Percentiles rank a stretch among this genome's conserved stretches.
These are phyloP conservation scores for Lolium perenne DNA, from an alignment of 176 grass and related monocot genomes.

Conservation along the genomic window DNA sequence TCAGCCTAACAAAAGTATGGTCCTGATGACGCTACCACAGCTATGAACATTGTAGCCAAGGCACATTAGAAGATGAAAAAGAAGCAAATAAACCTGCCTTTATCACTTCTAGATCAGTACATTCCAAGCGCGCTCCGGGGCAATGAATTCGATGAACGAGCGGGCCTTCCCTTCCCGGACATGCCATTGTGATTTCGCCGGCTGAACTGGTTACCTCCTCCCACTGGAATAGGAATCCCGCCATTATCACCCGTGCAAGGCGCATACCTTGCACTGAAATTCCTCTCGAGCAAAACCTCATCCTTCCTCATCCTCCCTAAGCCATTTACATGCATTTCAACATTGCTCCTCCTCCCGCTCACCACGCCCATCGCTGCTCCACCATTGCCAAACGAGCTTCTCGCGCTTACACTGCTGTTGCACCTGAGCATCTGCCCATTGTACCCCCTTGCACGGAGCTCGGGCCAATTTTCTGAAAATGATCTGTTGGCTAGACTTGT, in stretches of 20 bases:
- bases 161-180: slow-evolving; percentile 45
- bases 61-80: not conserved
- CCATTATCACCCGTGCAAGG: slow-evolving; percentile 47
- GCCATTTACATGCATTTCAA: slow-evolving; percentile 49
- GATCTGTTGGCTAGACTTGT: slow-evolving; percentile 47
- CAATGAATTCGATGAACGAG: slow-evolving; percentile 50
- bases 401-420: slow-evolving; percentile 73
- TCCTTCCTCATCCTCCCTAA: slow-evolving; percentile 68
- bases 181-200: slow-evolving; percentile 50
- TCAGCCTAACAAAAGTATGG: slow-evolving; percentile 36
- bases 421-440: slow-evolving; percentile 69
- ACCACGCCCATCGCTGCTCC: slow-evolving; percentile 15
- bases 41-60: slow-evolving; percentile 42
- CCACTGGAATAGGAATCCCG: slow-evolving; percentile 45
- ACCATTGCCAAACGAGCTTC: slow-evolving; percentile 56
- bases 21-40: slow-evolving; percentile 1
- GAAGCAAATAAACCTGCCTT: slow-evolving; percentile 16
- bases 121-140: slow-evolving; percentile 53
- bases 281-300: slow-evolving; percentile 70
- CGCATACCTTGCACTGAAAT: slow-evolving; percentile 63
- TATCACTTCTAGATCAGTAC: slow-evolving; percentile 44
- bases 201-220: slow-evolving; percentile 38
- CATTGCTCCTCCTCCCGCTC: slow-evolving; percentile 58
- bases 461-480: slow-evolving; percentile 48
- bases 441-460: slow-evolving; percentile 57